Percentiles rank a stretch among this genome's conserved stretches.
Evolutionary conservation across 768 basidiomycete species (phyloP).

Genomic region (Tulasnella sp.): DNA sequence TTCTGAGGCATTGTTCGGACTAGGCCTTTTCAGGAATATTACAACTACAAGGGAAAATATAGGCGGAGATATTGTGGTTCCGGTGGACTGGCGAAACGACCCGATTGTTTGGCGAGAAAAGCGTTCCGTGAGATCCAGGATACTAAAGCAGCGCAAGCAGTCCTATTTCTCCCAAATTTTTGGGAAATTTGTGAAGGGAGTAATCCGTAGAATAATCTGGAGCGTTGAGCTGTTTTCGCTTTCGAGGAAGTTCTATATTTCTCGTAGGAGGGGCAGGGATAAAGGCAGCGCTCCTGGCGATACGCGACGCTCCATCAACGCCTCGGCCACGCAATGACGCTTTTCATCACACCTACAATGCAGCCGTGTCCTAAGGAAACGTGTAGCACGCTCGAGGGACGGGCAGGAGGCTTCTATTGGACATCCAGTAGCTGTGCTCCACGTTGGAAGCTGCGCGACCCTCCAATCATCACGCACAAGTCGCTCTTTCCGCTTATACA

Average conservation of each 20-base stretch:
- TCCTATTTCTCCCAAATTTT: not conserved
- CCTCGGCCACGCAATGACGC: not conserved
- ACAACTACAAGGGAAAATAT: not conserved
- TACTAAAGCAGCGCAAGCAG: not conserved
- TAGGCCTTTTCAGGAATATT: not conserved
- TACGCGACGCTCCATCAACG: not conserved
- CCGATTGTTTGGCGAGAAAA: conserved; percentile 4
- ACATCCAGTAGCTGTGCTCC: not conserved
- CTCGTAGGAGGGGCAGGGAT: not conserved
- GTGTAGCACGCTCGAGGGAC: not conserved
- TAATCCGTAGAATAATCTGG: not conserved
- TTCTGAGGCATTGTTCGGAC: not conserved
- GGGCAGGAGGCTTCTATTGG: not conserved
- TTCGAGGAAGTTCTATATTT: not conserved
- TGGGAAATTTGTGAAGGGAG: not conserved
- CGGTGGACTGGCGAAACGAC: not conserved
- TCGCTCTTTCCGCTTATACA: not conserved
- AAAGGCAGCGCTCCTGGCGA: not conserved
- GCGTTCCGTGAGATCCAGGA: not conserved
- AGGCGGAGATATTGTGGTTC: not conserved
- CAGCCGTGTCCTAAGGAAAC: not conserved
- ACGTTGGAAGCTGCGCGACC: not conserved
- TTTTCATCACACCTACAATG: not conserved
- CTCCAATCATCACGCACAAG: not conserved
- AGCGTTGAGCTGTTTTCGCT: not conserved